Conservation (phyloP, 148 eudicot genomes). For the Camellia granthamiana region DNA sequence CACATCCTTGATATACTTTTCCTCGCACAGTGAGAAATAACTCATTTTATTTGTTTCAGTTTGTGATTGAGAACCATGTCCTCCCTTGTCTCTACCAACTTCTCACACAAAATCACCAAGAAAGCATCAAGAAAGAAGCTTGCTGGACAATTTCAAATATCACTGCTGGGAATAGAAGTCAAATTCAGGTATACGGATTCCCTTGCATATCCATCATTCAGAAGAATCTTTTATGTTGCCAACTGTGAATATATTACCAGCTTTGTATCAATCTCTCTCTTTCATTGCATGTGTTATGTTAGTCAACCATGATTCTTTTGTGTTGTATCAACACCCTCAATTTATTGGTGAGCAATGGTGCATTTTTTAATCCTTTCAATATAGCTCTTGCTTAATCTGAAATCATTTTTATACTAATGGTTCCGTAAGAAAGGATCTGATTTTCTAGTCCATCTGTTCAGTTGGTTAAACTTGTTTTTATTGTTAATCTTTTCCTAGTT, state of each 20-base stretch:
- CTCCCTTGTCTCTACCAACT: conserved; percentile 65
- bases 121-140: conserved; percentile 79
- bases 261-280: background rate
- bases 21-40: background rate
- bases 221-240: background rate
- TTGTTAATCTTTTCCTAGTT: too few species aligned
- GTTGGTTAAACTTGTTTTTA: too few species aligned
- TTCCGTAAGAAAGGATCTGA: too few species aligned
- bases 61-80: conserved; percentile 64
- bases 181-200: conserved; percentile 61
- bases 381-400: background rate
- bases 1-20: background rate
- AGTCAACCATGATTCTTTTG: background rate
- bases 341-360: background rate
- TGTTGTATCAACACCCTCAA: background rate
- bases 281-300: background rate
- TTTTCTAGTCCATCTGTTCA: too few species aligned
- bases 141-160: conserved; percentile 89
- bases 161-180: conserved; percentile 73
- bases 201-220: background rate
- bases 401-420: background rate
- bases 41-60: conserved; percentile 36
- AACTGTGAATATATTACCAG: background rate
- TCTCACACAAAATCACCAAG: conserved; percentile 63
- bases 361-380: background rate